These are phyloP conservation scores for Rhynchosporium secalis DNA, from an alignment of 2,329 filamentous ascomycete genomes.

Conservation along the genomic window DNA sequence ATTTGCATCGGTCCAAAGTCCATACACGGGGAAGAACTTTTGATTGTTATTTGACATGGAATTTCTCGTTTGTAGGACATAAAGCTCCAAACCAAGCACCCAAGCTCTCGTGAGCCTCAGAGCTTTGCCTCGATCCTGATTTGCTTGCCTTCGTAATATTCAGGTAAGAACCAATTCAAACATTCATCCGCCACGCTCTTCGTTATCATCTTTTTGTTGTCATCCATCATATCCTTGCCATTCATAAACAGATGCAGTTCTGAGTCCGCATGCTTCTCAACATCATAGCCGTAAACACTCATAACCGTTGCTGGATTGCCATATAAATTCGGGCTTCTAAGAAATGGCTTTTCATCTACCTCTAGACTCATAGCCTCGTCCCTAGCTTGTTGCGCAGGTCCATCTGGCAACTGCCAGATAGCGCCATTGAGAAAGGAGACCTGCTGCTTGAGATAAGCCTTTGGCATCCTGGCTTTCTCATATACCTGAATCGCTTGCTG, in stretches of 20 bases:
- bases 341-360: slow-evolving; percentile 40
- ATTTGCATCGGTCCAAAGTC: slow-evolving; percentile 44
- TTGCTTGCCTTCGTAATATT: slow-evolving; percentile 12
- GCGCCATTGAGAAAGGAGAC: slow-evolving; percentile 43
- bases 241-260: slow-evolving; percentile 12
- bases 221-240: slow-evolving; percentile 13
- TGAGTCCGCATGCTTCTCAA: slow-evolving; percentile 35
- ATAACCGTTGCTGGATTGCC: slow-evolving; percentile 42
- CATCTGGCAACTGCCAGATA: slow-evolving; percentile 43
- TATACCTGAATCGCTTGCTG: slow-evolving; percentile 43
- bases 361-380: slow-evolving; percentile 43
- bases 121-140: slow-evolving; percentile 13
- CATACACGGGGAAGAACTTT: slow-evolving; percentile 42
- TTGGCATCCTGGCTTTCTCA: slow-evolving; percentile 46
- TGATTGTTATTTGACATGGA: slow-evolving; percentile 5
- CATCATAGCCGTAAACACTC: slow-evolving; percentile 45
- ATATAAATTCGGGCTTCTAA: slow-evolving; percentile 45
- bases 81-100: background rate
- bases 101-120: slow-evolving; percentile 4
- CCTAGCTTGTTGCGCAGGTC: slow-evolving; percentile 39
- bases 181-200: slow-evolving; percentile 7
- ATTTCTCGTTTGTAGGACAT: background rate
- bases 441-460: slow-evolving; percentile 46
- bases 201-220: background rate
- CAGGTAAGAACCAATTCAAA: slow-evolving; percentile 20